These are phyloP conservation scores for Leccinum truebloodii DNA, from an alignment of 768 basidiomycete species.

Conservation along the genomic window DNA sequence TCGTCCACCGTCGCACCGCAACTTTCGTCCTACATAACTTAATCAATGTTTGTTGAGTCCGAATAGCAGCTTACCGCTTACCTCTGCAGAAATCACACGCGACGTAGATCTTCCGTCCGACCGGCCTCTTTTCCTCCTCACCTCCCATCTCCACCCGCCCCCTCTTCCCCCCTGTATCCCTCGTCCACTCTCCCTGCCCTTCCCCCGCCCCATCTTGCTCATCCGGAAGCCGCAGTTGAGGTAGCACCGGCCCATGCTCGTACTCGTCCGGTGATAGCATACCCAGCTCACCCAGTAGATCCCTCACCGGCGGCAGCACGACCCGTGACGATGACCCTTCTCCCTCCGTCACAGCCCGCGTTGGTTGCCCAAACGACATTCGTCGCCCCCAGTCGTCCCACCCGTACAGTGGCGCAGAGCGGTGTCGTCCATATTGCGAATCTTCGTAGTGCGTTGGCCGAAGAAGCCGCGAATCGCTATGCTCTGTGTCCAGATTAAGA, in stretches of 20 bases:
- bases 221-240: constrained; percentile 32
- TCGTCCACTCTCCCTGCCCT: constrained; percentile 17
- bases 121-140: constrained; percentile 26
- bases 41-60: no score
- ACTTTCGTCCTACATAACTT: constrained; percentile 58
- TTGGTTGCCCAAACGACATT: constrained; percentile 23
- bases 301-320: constrained; percentile 31
- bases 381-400: constrained; percentile 26
- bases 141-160: constrained; percentile 15
- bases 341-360: constrained; percentile 8
- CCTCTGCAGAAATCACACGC: constrained; percentile 83
- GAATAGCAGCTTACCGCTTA: constrained; percentile 31
- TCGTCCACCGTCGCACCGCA: constrained; percentile 67
- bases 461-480: constrained; percentile 19
- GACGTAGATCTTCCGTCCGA: constrained; percentile 38
- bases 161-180: constrained; percentile 20
- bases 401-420: constrained; percentile 26
- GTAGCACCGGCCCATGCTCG: constrained; percentile 26
- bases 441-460: constrained; percentile 22
- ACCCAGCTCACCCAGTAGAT: constrained; percentile 27
- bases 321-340: constrained; percentile 26
- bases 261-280: constrained; percentile 19
- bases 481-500: constrained; percentile 19
- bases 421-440: constrained; percentile 25
- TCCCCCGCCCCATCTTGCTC: constrained; percentile 10